Conservation (phyloP, 805 yeast genomes). For the Tetrapisispora fleetii region DNA sequence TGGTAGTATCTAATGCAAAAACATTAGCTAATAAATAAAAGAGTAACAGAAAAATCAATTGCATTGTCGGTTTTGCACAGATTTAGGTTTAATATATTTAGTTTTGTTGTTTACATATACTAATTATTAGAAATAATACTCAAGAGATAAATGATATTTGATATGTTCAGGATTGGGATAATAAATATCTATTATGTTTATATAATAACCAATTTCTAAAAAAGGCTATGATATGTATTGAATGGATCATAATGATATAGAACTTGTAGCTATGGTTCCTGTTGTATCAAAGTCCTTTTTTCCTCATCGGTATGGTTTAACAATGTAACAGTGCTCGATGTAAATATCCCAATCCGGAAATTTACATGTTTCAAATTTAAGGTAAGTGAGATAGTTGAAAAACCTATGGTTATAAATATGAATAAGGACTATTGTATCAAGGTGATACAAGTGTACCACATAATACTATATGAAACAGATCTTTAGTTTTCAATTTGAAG, state of each 20-base stretch:
- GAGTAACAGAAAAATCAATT: background rate
- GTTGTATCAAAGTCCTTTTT: background rate
- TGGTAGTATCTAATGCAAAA: background rate
- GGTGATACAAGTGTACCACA: too few relatives aligned
- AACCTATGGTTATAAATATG: too few relatives aligned
- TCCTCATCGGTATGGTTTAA: background rate
- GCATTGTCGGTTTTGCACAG: background rate
- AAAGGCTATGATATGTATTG: too few relatives aligned
- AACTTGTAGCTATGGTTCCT: too few relatives aligned
- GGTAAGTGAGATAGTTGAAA: background rate
- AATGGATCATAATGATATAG: too few relatives aligned
- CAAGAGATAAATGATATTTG: too few relatives aligned
- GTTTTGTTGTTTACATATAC: background rate
- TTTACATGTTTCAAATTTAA: conserved; percentile 2
- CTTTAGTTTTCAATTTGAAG: too few relatives aligned
- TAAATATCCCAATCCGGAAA: conserved; percentile 1
- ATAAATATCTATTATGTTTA: too few relatives aligned
- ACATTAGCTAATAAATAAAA: background rate
- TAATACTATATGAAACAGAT: background rate
- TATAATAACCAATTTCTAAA: too few relatives aligned
- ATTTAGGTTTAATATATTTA: background rate
- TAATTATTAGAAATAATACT: too few relatives aligned
- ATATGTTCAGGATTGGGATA: too few relatives aligned
- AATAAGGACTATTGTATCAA: too few relatives aligned
- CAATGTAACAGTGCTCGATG: background rate